These are phyloP conservation scores for Spathaspora sp. DNA, from an alignment of 805 yeast species.

Conservation along the genomic window DNA sequence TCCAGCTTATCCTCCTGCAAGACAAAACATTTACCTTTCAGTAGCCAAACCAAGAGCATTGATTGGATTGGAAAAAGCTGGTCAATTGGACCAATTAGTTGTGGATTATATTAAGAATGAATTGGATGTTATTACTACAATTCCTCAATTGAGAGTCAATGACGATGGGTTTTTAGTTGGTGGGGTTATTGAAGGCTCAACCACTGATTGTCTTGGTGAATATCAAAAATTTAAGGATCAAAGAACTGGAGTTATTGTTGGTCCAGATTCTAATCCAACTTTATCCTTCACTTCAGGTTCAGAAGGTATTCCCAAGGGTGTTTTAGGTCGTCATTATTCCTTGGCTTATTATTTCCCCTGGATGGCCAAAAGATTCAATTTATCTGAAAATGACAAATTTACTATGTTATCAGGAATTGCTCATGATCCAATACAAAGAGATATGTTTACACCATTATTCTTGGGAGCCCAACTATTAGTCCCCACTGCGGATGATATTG, in stretches of 20 bases:
- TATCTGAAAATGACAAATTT: constrained; percentile 78
- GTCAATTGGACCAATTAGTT: constrained; percentile 71
- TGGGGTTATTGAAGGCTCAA: constrained; percentile 34
- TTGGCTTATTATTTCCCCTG: constrained; percentile 97
- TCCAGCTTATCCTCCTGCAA: constrained; percentile 98
- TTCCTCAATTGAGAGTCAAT: constrained; percentile 73
- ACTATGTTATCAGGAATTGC: constrained; percentile 99
- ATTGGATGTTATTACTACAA: constrained; percentile 64
- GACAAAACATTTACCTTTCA: constrained; percentile 88
- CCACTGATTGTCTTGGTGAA: constrained; percentile 47
- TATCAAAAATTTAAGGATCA: constrained; percentile 45
- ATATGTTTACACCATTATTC: constrained; percentile 96
- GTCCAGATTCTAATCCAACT: constrained; percentile 97
- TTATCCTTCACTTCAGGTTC: constrained; percentile 95
- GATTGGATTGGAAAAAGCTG: constrained; percentile 88
- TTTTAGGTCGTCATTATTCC: constrained; percentile 94
- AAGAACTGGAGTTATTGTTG: constrained; percentile 86
- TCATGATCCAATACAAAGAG: constrained; percentile 99
- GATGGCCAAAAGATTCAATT: constrained; percentile 87
- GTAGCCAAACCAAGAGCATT: constrained; percentile 94
- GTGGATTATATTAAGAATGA: constrained; percentile 73
- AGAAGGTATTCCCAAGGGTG: constrained; percentile 99
- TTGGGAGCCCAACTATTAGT: constrained; percentile 90
- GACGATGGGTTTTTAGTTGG: constrained; percentile 74
- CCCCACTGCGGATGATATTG: constrained; percentile 96